phyloP scores from a whole-genome alignment of 805 yeast species.

The Tetrapisispora iriomotensis region DNA sequence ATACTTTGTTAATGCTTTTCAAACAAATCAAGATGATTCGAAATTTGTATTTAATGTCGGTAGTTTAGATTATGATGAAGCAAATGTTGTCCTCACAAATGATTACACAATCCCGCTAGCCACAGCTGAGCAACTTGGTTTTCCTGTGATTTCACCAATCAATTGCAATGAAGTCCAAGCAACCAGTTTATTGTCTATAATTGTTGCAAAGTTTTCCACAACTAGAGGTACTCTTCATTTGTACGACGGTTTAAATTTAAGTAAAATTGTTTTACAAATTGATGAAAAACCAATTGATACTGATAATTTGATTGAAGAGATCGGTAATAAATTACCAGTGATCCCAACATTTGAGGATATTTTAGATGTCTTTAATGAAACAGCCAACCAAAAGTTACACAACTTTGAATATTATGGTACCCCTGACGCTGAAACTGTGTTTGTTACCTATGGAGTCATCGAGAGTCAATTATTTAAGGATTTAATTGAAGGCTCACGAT shows the following conservation, averaged over 20 bases:
- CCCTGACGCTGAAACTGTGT: constrained; percentile 53
- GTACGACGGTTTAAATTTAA: constrained; percentile 63
- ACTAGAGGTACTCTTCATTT: constrained; percentile 48
- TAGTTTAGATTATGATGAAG: constrained; percentile 60
- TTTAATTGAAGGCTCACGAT: constrained; percentile 30
- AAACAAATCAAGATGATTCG: constrained; percentile 28
- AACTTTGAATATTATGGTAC: constrained; percentile 50
- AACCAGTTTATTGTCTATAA: constrained; percentile 53
- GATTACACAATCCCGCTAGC: constrained; percentile 55
- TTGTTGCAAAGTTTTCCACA: constrained; percentile 38
- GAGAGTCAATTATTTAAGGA: constrained; percentile 48
- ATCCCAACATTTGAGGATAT: constrained; percentile 19
- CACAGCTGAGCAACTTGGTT: constrained; percentile 52
- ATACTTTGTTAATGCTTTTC: constrained; percentile 55
- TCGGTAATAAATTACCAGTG: constrained; percentile 7
- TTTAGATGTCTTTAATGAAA: constrained; percentile 21
- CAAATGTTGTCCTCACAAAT: constrained; percentile 42
- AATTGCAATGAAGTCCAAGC: constrained; percentile 55
- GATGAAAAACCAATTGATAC: constrained; percentile 7
- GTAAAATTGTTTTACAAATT: constrained; percentile 16
- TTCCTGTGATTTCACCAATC: constrained; percentile 63
- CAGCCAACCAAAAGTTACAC: constrained; percentile 17
- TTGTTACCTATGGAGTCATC: constrained; percentile 69
- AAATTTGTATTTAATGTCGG: constrained; percentile 68
- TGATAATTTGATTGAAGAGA: constrained; percentile 7